Conservation (phyloP, 768 basidiomycete species). For the Naematelia aurantialba region DNA sequence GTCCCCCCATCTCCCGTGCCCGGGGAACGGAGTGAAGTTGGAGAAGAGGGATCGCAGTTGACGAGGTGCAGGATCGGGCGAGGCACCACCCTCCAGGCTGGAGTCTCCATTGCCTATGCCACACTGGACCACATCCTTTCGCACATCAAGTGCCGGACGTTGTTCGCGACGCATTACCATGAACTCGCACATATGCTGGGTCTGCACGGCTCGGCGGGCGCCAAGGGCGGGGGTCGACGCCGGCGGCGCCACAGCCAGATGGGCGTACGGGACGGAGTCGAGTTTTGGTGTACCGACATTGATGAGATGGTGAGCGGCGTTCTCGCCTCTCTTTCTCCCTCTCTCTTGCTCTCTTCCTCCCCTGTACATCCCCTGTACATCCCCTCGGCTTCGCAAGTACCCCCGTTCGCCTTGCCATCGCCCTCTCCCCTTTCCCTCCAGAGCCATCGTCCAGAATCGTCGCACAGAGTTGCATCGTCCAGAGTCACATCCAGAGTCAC, state of each 20-base stretch:
- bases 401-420: too few relatives aligned
- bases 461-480: too few relatives aligned
- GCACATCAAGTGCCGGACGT: constrained; percentile 70
- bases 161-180: constrained; percentile 99
- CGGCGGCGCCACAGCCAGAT: neutral
- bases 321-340: neutral
- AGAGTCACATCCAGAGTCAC: too few relatives aligned
- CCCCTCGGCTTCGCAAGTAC: too few relatives aligned
- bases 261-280: constrained; percentile 54
- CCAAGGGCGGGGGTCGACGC: constrained; percentile 33
- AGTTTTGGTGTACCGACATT: constrained; percentile 86
- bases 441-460: too few relatives aligned
- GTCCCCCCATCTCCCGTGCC: neutral
- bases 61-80: constrained; percentile 63
- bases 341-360: too few relatives aligned
- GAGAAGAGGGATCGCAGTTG: neutral
- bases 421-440: too few relatives aligned
- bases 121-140: constrained; percentile 75
- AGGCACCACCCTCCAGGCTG: constrained; percentile 88
- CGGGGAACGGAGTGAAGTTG: neutral
- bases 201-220: constrained; percentile 45
- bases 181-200: constrained; percentile 77
- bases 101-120: constrained; percentile 88
- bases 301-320: constrained; percentile 64
- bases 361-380: too few relatives aligned